phyloP scores from a whole-genome alignment of 139 green algal genomes.

The Picochlorum sp. region DNA sequence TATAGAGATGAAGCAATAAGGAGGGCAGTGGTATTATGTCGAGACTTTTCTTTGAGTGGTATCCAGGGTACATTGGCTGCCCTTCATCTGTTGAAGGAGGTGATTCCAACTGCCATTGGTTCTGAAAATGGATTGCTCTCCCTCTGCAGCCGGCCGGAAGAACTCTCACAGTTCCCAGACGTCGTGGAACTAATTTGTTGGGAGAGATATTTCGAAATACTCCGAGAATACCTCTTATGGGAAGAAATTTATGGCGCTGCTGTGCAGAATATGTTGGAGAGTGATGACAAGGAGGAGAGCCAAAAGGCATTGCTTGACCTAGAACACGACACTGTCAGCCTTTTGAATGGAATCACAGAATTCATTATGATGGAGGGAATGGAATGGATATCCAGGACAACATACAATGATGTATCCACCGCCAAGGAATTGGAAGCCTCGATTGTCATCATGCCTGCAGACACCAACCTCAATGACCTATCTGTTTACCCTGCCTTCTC shows the following conservation, averaged over 20 bases:
- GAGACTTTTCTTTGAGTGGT: conserved; percentile 33
- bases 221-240: conserved; percentile 23
- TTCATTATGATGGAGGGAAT: not conserved
- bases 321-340: conserved; percentile 14
- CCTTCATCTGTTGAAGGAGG: conserved; percentile 11
- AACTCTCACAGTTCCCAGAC: not conserved
- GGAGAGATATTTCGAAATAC: conserved; percentile 18
- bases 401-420: no score
- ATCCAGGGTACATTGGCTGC: conserved; percentile 12
- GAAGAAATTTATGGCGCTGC: conserved; percentile 15
- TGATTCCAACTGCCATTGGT: conserved; percentile 19
- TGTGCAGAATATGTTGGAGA: conserved; percentile 1
- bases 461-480: no score
- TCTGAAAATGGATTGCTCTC: conserved; percentile 8
- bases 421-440: no score
- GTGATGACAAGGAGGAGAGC: not conserved
- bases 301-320: conserved; percentile 4
- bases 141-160: not conserved
- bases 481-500: no score
- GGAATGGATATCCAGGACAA: no score
- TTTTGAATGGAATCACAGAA: conserved; percentile 7
- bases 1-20: not conserved
- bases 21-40: conserved; percentile 25
- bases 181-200: conserved; percentile 12
- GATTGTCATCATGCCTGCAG: no score